These are phyloP conservation scores for Penicillium silybi DNA, from an alignment of 495 filamentous ascomycete genomes.

Conservation along the genomic window DNA sequence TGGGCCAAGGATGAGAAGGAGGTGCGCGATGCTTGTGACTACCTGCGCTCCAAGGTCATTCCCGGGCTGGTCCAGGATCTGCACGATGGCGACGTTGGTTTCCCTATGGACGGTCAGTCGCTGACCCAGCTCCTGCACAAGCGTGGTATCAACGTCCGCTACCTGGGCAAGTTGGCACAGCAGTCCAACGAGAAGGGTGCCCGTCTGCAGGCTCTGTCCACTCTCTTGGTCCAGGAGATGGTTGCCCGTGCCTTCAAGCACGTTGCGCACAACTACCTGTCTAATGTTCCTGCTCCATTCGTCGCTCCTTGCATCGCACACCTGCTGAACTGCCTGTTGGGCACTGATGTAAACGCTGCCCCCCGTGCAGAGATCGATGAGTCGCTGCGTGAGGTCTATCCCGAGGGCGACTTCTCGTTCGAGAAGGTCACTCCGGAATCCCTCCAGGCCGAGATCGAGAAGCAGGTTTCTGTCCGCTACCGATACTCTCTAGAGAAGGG, in stretches of 20 bases:
- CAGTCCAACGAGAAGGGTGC: constrained; percentile 62
- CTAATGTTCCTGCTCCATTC: constrained; percentile 73
- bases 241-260: constrained; percentile 93
- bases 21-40: constrained; percentile 77
- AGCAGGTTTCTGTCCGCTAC: constrained; percentile 69
- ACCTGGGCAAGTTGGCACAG: constrained; percentile 78
- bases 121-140: constrained; percentile 88
- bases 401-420: constrained; percentile 79
- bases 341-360: constrained; percentile 66
- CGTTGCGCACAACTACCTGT: constrained; percentile 71
- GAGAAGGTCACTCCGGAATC: constrained; percentile 68
- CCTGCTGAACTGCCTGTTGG: constrained; percentile 91
- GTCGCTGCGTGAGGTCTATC: constrained; percentile 66
- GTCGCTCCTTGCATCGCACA: constrained; percentile 75
- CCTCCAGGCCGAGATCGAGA: constrained; percentile 65
- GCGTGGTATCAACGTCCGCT: constrained; percentile 94
- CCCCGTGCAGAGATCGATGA: constrained; percentile 77
- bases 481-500: constrained; percentile 64
- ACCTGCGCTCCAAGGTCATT: constrained; percentile 69
- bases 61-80: constrained; percentile 76
- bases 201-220: constrained; percentile 70
- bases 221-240: constrained; percentile 85
- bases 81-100: constrained; percentile 87
- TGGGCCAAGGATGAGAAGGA: constrained; percentile 84
- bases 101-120: constrained; percentile 96